These are phyloP conservation scores for Xylaria multiplex DNA, from an alignment of 2,329 filamentous ascomycete genomes.

Conservation along the genomic window DNA sequence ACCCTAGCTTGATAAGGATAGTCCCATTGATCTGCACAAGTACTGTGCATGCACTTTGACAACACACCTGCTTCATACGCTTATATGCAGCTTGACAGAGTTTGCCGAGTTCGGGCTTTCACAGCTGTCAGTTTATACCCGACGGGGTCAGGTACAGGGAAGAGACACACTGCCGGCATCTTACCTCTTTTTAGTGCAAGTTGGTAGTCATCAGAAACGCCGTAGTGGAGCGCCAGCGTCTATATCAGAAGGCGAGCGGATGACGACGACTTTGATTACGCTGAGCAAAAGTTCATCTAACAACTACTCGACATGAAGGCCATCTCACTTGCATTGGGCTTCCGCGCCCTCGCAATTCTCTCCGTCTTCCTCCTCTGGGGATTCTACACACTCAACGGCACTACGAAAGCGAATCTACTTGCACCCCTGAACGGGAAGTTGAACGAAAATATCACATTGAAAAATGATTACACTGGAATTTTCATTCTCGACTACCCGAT, in stretches of 20 bases:
- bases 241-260: slow-evolving; percentile 24
- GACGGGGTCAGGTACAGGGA: slow-evolving; percentile 28
- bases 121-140: slow-evolving; percentile 8
- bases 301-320: slow-evolving; percentile 29
- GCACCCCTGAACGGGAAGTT: slow-evolving; percentile 40
- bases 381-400: slow-evolving; percentile 41
- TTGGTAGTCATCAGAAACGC: not conserved
- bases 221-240: slow-evolving; percentile 3
- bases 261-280: slow-evolving; percentile 6
- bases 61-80: slow-evolving; percentile 19
- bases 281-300: slow-evolving; percentile 19
- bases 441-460: slow-evolving; percentile 37
- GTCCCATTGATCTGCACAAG: slow-evolving; percentile 26
- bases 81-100: slow-evolving; percentile 12
- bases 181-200: slow-evolving; percentile 13
- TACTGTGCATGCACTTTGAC: slow-evolving; percentile 31
- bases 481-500: slow-evolving; percentile 43
- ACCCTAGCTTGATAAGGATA: slow-evolving; percentile 28
- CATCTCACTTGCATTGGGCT: slow-evolving; percentile 26
- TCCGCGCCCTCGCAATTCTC: slow-evolving; percentile 34
- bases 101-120: slow-evolving; percentile 27
- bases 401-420: slow-evolving; percentile 38
- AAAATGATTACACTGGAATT: slow-evolving; percentile 43
- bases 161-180: slow-evolving; percentile 25
- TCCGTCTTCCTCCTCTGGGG: slow-evolving; percentile 42